These are phyloP conservation scores for Trichomonas tenax DNA, from an alignment of 208 protist species.

Conservation along the genomic window DNA sequence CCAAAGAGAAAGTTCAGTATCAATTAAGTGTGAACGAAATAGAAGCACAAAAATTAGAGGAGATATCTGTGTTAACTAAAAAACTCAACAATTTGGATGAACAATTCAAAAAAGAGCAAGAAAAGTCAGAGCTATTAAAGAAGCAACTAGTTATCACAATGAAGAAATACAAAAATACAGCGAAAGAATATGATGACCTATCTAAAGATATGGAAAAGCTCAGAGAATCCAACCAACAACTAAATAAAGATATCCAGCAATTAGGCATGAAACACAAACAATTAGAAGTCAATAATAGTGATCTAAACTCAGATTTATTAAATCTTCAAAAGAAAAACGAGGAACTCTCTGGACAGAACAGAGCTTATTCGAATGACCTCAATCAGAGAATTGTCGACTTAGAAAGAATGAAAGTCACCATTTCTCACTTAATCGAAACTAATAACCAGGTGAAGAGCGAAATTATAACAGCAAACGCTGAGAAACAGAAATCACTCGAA, in stretches of 20 bases:
- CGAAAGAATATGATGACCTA: background rate
- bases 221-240: background rate
- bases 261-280: background rate
- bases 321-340: background rate
- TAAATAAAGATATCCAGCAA: background rate
- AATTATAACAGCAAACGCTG: background rate
- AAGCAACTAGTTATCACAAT: background rate
- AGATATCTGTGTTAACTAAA: background rate
- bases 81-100: background rate
- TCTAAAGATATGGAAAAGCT: background rate
- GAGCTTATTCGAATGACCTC: background rate
- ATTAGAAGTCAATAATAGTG: background rate
- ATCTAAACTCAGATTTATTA: background rate
- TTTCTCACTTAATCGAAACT: background rate
- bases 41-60: background rate
- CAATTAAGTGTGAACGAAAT: background rate
- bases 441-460: background rate
- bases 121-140: background rate
- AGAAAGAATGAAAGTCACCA: background rate
- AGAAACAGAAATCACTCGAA: background rate
- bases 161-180: background rate
- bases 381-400: background rate
- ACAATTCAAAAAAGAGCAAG: background rate
- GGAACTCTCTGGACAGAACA: background rate
- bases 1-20: background rate